Base-by-base conservation (phyloP, 345 rosid genomes). In the Gossypium stocksii region DNA sequence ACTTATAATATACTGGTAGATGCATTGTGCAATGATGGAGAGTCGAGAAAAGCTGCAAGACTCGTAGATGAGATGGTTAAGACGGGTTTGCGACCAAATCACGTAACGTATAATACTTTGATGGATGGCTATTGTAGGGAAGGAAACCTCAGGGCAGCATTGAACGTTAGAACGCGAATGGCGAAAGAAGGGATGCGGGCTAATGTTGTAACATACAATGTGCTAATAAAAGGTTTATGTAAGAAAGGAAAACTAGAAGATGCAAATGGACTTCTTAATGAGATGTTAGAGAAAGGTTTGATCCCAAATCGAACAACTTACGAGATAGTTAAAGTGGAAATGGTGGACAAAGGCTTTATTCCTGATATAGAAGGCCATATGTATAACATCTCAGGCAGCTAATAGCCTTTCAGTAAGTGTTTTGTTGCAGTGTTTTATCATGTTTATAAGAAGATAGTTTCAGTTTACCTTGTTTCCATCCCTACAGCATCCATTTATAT, bases 301-400 rank as follows among this genome's bases (percentile, higher is more conserved):
- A 74, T 88, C 62, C 97, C 94, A 9, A 92, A 92, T 79, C 51
- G 79, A 70, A 78, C 75, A 59, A 92, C 97, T 7, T 92, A 87
- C 75, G 88, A 92, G 80, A 85, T 87, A 72, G 81, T 93, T 74
- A 89, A 46, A 80, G 83, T 63, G 76, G 96, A 91, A 82, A 89
- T 93, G 94, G 67, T 91, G 75, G 97, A 87, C 45, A 90, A 89
- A 84, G 97, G 97, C 53, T 90, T 94, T 77, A 80, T 90, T 53
- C 98, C 97, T 1, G 93, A 92, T 78, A 88, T 94, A 71, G 84
- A 91, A 83, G 97, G 97, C 25, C 98, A 90, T 81, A 51, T 92
- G 17, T 85, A 76, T 78, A 88, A 75, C 74, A 80, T 82, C 70
- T 76, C 88, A 3, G 27, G 45, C 67, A 45, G 65, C 57, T 25